Conservation (phyloP, 2,329 filamentous ascomycete species). For the Trichoderma arundinaceum region DNA sequence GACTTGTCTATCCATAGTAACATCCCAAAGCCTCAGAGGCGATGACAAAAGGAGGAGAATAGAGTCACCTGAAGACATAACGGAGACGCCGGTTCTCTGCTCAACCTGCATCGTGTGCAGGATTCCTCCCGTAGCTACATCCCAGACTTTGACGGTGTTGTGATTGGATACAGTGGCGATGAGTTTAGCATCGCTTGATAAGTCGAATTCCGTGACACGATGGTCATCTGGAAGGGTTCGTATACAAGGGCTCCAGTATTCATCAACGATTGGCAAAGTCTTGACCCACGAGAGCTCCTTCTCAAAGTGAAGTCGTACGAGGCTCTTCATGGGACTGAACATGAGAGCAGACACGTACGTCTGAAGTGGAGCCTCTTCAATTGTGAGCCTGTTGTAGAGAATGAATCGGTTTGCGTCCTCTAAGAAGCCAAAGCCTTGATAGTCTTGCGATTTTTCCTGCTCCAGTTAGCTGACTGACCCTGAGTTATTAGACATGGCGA, state of each 20-base stretch:
- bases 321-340: conserved; percentile 15
- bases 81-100: no score
- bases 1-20: no score
- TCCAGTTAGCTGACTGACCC: neutral
- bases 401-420: conserved; percentile 28
- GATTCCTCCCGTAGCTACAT: no score
- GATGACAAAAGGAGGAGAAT: no score
- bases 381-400: neutral
- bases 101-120: no score
- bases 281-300: conserved; percentile 22
- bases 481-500: neutral
- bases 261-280: conserved; percentile 2
- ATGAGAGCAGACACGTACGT: conserved; percentile 25
- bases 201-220: no score
- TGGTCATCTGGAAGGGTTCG: no score
- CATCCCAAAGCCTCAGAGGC: no score
- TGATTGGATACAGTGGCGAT: no score
- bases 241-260: conserved; percentile 18
- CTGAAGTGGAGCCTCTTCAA: conserved; percentile 27
- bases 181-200: no score
- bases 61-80: no score
- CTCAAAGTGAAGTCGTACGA: conserved; percentile 21
- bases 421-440: neutral
- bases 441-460: neutral
- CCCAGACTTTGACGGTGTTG: no score